Conservation (phyloP, 495 filamentous ascomycete species). For the Aspergillus hancockii region DNA sequence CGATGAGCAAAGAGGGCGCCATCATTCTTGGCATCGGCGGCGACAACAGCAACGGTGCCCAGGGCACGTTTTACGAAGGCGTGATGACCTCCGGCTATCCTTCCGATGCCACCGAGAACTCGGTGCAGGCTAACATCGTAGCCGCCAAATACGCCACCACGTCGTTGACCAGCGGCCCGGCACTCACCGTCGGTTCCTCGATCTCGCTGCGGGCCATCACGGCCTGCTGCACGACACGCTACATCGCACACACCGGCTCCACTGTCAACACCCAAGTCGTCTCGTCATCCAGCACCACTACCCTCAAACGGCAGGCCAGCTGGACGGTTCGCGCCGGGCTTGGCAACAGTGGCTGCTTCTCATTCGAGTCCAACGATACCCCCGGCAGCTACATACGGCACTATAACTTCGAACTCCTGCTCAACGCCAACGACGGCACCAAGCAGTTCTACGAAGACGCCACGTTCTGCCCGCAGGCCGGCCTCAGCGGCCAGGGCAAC, state of each 20-base stretch:
- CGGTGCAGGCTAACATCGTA: conserved; percentile 59
- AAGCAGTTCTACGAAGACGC: conserved; percentile 56
- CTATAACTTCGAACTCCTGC: conserved; percentile 44
- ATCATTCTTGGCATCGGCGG: conserved; percentile 62
- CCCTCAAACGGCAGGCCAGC: conserved; percentile 51
- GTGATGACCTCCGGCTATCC: conserved; percentile 61
- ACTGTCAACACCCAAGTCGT: conserved; percentile 54
- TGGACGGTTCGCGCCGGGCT: conserved; percentile 57
- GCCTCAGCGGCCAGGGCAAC: conserved; percentile 47
- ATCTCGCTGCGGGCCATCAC: conserved; percentile 55
- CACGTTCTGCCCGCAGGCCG: conserved; percentile 53
- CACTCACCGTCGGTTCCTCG: conserved; percentile 47
- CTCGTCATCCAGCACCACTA: conserved; percentile 47
- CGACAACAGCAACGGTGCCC: conserved; percentile 54
- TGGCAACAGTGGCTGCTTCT: conserved; percentile 52
- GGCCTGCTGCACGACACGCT: conserved; percentile 48
- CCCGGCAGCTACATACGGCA: conserved; percentile 57
- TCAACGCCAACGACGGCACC: conserved; percentile 49
- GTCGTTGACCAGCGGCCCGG: conserved; percentile 48
- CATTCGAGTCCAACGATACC: conserved; percentile 57
- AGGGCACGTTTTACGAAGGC: conserved; percentile 64
- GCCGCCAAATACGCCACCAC: conserved; percentile 53
- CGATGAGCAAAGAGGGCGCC: conserved; percentile 61
- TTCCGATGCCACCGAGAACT: conserved; percentile 53
- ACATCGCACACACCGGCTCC: conserved; percentile 50